Evolutionary conservation across 78 protist genomes (phyloP), one percentile per base, ranked within the genome.

Genomic region (Dictyostelium firmibasis): DNA sequence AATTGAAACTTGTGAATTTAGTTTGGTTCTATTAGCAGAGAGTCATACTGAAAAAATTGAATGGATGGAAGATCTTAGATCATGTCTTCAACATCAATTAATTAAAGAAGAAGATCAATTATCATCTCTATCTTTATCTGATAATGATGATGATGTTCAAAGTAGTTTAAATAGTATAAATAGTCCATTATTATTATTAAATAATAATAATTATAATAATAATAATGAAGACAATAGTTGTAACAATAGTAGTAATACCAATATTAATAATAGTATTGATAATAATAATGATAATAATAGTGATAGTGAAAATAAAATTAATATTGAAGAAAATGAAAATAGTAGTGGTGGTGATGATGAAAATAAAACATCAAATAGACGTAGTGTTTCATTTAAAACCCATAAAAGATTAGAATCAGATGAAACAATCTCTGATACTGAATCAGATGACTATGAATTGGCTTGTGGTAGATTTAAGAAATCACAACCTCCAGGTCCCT

Each of bases 1-100:
- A 62, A 57, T 87, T 64, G 93, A 87, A 78, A 78, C 85, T 16
- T 31, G 41, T 7, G 93, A 87, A 7, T 87, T 87, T 29, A 20
- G 75, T n/a, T 33, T 87, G 44, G 47, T 62, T 25, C 62, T 87
- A 10, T 76, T 87, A 9, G 93, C 93, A 11, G 93, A 87, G 10
- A 60, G 85, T 60, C 79, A 76, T 44, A 20, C 25, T 6, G 93
- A 87, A 38, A 87, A 87, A 82, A 18, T 43, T 23, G 93, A 64
- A 25, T 87, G 93, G 93, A 87, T 87, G 93, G 83, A 87, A 23
- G 93, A 87, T 78, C 29, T 87, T 6, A 76, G 81, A 64, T 62
- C 84, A 25, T 87, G 93, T 87, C 29, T 87, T n/a, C 93, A 87
- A 50, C 43, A 33, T 41, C n/a, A 78, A 27, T 43, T 87, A 41